Evolutionary conservation across 139 green algal genomes (phyloP).

Genomic region (Chlorella sorokiniana): DNA sequence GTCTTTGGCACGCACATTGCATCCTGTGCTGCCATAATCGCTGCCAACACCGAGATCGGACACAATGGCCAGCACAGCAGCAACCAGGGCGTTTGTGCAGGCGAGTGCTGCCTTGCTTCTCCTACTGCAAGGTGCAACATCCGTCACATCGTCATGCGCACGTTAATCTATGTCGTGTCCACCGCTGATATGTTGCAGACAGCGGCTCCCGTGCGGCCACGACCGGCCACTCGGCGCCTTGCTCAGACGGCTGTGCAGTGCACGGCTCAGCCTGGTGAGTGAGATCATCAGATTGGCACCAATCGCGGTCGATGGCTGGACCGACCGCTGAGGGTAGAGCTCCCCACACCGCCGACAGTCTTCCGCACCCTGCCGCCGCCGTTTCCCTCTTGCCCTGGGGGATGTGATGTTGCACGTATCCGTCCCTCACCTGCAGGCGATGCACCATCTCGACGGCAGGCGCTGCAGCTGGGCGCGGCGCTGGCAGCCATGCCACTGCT

Average conservation of each 20-base stretch:
- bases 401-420: background rate
- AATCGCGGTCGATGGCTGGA: background rate
- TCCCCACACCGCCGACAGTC: background rate
- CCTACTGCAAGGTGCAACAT: background rate
- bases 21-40: background rate
- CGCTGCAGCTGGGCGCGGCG: slow-evolving; percentile 38
- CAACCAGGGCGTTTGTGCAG: slow-evolving; percentile 13
- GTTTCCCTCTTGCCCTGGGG: background rate
- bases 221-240: background rate
- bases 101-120: background rate
- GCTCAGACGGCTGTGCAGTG: background rate
- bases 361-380: background rate
- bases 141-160: background rate
- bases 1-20: no score
- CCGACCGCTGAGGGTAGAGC: background rate
- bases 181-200: background rate
- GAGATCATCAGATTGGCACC: background rate
- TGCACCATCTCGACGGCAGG: slow-evolving; percentile 31
- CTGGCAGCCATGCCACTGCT: slow-evolving; percentile 17
- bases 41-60: background rate
- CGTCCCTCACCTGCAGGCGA: background rate
- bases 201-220: slow-evolving; percentile 13
- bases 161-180: background rate
- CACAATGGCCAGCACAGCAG: background rate
- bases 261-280: slow-evolving; percentile 6